These are phyloP conservation scores for Vicia villosa DNA, from an alignment of 306 rosid genomes.

Conservation along the genomic window DNA sequence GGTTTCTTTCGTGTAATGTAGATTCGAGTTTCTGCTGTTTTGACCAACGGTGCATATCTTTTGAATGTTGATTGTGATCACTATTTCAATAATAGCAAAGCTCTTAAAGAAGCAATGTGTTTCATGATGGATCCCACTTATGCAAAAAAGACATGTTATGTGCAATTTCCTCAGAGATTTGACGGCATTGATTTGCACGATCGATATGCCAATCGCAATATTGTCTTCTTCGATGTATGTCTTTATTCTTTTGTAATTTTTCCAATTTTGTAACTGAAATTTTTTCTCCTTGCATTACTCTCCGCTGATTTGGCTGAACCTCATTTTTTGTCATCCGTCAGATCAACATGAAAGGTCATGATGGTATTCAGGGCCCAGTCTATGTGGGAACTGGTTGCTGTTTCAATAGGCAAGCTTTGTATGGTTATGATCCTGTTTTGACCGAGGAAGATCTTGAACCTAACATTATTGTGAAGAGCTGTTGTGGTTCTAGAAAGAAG, in stretches of 20 bases:
- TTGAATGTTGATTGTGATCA: conserved; percentile 98
- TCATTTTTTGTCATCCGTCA: conserved; percentile 34
- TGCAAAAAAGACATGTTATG: conserved; percentile 97
- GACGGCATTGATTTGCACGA: conserved; percentile 97
- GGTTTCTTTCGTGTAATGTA: conserved; percentile 43
- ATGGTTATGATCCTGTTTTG: conserved; percentile 94
- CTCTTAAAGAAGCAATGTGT: conserved; percentile 99
- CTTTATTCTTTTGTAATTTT: conserved; percentile 14
- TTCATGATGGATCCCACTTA: conserved; percentile 97
- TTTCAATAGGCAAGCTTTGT: conserved; percentile 97
- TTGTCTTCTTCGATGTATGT: conserved; percentile 96
- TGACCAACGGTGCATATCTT: conserved; percentile 96
- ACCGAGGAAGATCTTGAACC: conserved; percentile 93
- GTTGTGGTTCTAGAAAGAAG: conserved; percentile 97
- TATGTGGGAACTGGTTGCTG: conserved; percentile 99
- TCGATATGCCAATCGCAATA: conserved; percentile 99
- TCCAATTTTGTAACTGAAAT: background rate
- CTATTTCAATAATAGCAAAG: conserved; percentile 97
- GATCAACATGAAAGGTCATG: conserved; percentile 97
- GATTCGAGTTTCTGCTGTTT: conserved; percentile 99
- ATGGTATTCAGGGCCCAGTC: conserved; percentile 99
- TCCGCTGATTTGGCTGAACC: conserved; percentile 24
- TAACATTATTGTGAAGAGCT: conserved; percentile 87
- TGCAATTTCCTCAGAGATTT: conserved; percentile 97
- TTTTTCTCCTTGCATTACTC: conserved; percentile 22